A percentile compares a stretch with the other conserved stretches of the same genome.
phyloP scores from a whole-genome alignment of 352 stramenopile genomes.

The Lagenidium giganteum region DNA sequence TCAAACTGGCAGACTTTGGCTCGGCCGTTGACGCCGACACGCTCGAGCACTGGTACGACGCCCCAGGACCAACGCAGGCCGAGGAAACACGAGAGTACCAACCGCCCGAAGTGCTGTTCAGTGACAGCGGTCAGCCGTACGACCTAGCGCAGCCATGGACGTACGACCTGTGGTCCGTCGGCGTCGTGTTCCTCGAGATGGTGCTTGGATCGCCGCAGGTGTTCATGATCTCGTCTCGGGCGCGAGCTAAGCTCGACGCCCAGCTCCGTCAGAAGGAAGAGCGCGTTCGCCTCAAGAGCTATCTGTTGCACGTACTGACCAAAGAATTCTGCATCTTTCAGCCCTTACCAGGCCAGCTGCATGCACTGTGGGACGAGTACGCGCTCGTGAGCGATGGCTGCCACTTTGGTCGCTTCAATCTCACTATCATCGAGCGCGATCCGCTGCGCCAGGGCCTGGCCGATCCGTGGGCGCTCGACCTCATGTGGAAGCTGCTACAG shows the following conservation, averaged over 20 bases:
- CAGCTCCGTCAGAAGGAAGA: conserved; percentile 39
- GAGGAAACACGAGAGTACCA: conserved; percentile 94
- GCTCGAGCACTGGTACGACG: conserved; percentile 54
- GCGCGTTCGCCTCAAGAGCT: conserved; percentile 35
- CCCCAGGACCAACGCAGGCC: conserved; percentile 79
- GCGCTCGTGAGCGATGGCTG: conserved; percentile 65
- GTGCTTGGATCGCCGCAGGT: conserved; percentile 89
- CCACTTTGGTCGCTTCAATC: conserved; percentile 84
- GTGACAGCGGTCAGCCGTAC: conserved; percentile 38
- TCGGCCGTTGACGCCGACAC: conserved; percentile 73
- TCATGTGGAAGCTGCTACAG: conserved; percentile 91
- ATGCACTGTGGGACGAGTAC: conserved; percentile 49
- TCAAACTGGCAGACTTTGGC: conserved; percentile 83
- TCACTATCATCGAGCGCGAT: conserved; percentile 82
- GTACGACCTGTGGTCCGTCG: conserved; percentile 89
- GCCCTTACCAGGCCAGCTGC: conserved; percentile 35
- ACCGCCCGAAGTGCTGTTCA: conserved; percentile 84
- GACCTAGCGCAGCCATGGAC: conserved; percentile 40
- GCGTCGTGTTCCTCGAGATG: conserved; percentile 92
- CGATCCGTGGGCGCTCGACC: conserved; percentile 69
- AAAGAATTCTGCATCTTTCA: conserved; percentile 76
- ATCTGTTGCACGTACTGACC: conserved; percentile 60
- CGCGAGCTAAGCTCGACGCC: conserved; percentile 83
- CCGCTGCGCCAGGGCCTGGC: conserved; percentile 86
- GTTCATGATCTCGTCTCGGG: conserved; percentile 71